These are phyloP conservation scores for Candida morakotiae DNA, from an alignment of 805 yeast genomes.

Conservation along the genomic window DNA sequence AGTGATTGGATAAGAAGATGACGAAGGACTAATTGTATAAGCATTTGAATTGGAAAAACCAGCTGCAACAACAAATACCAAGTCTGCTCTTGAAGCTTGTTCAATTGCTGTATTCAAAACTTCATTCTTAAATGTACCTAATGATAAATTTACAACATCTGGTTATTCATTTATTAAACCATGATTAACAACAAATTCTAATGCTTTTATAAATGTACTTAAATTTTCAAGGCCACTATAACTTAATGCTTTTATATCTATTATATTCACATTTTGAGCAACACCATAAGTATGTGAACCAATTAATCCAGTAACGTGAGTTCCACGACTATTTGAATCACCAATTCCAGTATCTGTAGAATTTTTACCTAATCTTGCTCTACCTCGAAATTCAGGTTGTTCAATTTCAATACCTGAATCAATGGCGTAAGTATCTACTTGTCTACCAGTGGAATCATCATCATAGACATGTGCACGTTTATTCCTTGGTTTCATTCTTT, in stretches of 20 bases:
- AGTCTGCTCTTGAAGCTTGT: slow-evolving; percentile 69
- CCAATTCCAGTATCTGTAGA: slow-evolving; percentile 58
- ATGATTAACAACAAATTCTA: slow-evolving; percentile 66
- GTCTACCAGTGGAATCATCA: slow-evolving; percentile 44
- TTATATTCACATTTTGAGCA: slow-evolving; percentile 50
- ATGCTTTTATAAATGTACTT: slow-evolving; percentile 58
- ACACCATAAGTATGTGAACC: slow-evolving; percentile 51
- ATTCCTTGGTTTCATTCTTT: slow-evolving; percentile 14
- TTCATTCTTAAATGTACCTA: slow-evolving; percentile 67
- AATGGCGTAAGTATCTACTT: slow-evolving; percentile 69
- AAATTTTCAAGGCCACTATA: slow-evolving; percentile 65
- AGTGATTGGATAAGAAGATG: slow-evolving; percentile 64
- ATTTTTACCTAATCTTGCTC: slow-evolving; percentile 58
- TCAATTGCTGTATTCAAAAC: slow-evolving; percentile 71
- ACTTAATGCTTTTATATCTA: slow-evolving; percentile 74
- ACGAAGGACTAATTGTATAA: slow-evolving; percentile 82
- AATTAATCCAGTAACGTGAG: slow-evolving; percentile 52
- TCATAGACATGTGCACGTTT: slow-evolving; percentile 47
- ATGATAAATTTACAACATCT: slow-evolving; percentile 74
- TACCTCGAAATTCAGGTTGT: slow-evolving; percentile 60
- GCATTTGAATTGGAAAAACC: slow-evolving; percentile 82
- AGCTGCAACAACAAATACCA: slow-evolving; percentile 76
- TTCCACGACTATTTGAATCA: slow-evolving; percentile 50
- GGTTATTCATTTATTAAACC: slow-evolving; percentile 23
- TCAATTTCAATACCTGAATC: slow-evolving; percentile 75